Evolutionary conservation across 176 grass and related monocot genomes (phyloP).

Genomic region (Luzula sylvatica): DNA sequence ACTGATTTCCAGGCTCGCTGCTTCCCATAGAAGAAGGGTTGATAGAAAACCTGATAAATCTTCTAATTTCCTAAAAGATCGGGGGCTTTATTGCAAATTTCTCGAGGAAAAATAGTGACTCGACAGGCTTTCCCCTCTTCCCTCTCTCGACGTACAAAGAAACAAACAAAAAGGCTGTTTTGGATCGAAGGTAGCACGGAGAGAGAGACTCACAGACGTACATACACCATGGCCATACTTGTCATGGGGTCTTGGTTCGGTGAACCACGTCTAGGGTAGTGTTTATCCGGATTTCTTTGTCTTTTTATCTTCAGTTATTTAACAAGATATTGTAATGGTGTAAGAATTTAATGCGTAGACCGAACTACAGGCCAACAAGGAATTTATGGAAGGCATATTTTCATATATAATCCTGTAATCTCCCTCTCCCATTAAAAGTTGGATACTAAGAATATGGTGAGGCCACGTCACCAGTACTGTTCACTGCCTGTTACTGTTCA

Average conservation of each 20-base stretch:
- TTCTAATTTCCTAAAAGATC: not conserved
- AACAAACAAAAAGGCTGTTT: constrained; percentile 10
- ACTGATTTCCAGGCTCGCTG: constrained; percentile 21
- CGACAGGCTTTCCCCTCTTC: constrained; percentile 4
- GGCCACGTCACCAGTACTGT: too few species aligned
- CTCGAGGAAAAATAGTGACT: not conserved
- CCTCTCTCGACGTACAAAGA: not conserved
- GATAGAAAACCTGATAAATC: not conserved
- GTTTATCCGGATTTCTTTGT: too few species aligned
- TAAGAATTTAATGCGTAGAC: too few species aligned
- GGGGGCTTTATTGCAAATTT: not conserved
- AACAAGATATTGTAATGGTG: too few species aligned
- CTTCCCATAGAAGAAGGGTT: constrained; percentile 26
- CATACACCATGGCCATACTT: not conserved
- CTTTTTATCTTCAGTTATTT: too few species aligned
- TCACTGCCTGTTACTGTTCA: too few species aligned
- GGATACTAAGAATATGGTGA: too few species aligned
- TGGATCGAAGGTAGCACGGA: constrained; percentile 5
- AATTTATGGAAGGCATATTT: too few species aligned
- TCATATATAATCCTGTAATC: too few species aligned
- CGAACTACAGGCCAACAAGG: too few species aligned
- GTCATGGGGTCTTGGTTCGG: not conserved
- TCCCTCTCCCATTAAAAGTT: too few species aligned
- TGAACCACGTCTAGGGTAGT: not conserved
- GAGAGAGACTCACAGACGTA: constrained; percentile 8